Base-by-base conservation (phyloP, 768 basidiomycete genomes). In the Daedalea quercina region DNA sequence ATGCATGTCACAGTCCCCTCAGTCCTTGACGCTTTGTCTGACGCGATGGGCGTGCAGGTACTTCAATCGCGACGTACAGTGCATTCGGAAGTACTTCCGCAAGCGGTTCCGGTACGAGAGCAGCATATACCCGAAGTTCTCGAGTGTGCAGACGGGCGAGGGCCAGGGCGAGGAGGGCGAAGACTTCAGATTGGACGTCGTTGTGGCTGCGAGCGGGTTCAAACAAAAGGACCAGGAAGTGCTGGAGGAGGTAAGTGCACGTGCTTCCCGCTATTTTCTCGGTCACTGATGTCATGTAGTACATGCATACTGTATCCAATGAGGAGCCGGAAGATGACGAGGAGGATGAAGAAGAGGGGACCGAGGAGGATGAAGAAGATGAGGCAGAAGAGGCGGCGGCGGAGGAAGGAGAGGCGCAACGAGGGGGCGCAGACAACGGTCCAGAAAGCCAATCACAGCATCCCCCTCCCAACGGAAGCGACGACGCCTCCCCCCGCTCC, bases 61-160 rank as follows among this genome's bases (percentile, higher is more conserved):
- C 72, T 99, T 99, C 72, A 95, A 98, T 69, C 85, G 96, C 20
- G 96, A 99, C 69, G 96, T 99, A 8, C 87, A 95, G 54, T 97
- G 96, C 67, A 93, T 99, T 60, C 80, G 93, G 31, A 84, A 80
- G 9, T 99, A 96, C 73, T 98, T 99, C 76, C 78, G 76, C 62
- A 78, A 91, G 54, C 75, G 94, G 23, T 98, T 97, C 72, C 81
- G 84, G 54, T 99, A 95, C 66, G 96, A 98, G 70, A 94, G 92
- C 54, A 72, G 77, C 0, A 69, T 94, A 40, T 98, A 90, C 70
- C 96, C 96, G 13, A 81, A 80, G 50, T 97, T 97, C 73, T 82
- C 76, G 57, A 81, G 80, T 58, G 77, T 79, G 0, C 50, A 89
- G 53, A 72, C 80, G 26, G 28, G 28, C 28, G 28, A 31, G 28